Conservation (phyloP, 352 stramenopile species). For the Globisporangium nagaii region DNA sequence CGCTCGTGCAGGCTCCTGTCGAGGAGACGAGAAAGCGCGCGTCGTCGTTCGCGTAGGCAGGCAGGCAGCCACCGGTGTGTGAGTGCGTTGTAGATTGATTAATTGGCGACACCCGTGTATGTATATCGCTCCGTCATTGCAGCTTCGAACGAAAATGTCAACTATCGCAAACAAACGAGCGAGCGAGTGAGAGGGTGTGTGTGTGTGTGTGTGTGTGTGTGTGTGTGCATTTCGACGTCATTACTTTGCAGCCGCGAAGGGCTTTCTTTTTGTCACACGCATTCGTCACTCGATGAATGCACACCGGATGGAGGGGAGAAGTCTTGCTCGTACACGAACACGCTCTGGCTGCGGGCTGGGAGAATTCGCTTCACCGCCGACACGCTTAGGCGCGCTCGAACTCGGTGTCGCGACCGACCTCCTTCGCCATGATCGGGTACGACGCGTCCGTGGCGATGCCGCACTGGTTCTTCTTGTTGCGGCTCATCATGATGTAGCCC, state of each 20-base stretch:
- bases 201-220: too few species aligned
- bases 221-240: too few species aligned
- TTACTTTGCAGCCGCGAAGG: too few species aligned
- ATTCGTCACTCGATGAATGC: too few species aligned
- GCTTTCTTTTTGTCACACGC: too few species aligned
- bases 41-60: slow-evolving; percentile 8
- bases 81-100: slow-evolving; percentile 1
- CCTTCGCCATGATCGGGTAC: slow-evolving; percentile 52
- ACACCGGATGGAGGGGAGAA: too few species aligned
- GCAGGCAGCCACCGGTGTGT: background rate
- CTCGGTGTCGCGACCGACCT: background rate
- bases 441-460: slow-evolving; percentile 88
- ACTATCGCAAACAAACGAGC: too few species aligned
- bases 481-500: slow-evolving; percentile 82
- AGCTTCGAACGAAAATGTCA: too few species aligned
- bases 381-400: slow-evolving; percentile 1
- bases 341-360: too few species aligned
- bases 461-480: slow-evolving; percentile 90
- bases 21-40: slow-evolving; percentile 9
- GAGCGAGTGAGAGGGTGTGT: too few species aligned
- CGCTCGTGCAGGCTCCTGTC: slow-evolving; percentile 19
- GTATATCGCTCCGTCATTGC: background rate
- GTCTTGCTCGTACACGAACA: too few species aligned
- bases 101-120: background rate
- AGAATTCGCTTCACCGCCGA: too few species aligned